These are phyloP conservation scores for Apocynum venetum DNA, from an alignment of 257 asterid species.

Conservation along the genomic window DNA sequence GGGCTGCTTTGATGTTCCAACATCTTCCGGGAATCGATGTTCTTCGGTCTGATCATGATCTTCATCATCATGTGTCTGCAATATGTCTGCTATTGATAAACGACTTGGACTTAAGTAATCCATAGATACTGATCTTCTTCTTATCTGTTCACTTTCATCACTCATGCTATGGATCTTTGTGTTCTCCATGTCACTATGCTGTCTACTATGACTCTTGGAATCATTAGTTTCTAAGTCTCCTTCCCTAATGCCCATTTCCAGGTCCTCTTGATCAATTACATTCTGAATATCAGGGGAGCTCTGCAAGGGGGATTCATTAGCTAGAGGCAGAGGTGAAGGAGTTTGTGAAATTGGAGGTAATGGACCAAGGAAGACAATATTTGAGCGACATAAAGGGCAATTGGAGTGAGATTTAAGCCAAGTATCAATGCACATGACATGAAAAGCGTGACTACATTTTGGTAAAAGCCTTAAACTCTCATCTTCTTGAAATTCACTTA, in stretches of 20 bases:
- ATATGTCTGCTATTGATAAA: conserved; percentile 34
- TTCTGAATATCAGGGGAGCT: conserved; percentile 13
- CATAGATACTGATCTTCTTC: conserved; percentile 50
- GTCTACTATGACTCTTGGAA: not conserved
- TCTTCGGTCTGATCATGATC: conserved; percentile 13
- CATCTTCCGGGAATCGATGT: conserved; percentile 11
- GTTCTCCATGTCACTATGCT: not conserved
- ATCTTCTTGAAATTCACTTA: conserved; percentile 48
- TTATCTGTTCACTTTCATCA: conserved; percentile 9
- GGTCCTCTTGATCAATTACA: conserved; percentile 1
- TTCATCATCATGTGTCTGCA: conserved; percentile 20
- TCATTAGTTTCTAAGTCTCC: not conserved
- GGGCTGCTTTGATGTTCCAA: conserved; percentile 27
- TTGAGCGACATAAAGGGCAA: conserved; percentile 57
- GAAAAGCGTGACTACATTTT: conserved; percentile 61
- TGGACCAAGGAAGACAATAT: conserved; percentile 16
- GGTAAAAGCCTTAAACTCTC: conserved; percentile 46
- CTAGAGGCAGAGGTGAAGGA: not conserved
- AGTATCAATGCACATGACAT: conserved; percentile 47
- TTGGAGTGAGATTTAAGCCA: conserved; percentile 56
- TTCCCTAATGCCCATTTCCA: conserved; percentile 26
- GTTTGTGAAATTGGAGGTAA: conserved; percentile 14
- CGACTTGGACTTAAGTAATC: conserved; percentile 22
- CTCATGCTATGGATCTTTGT: conserved; percentile 3
- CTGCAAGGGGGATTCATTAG: not conserved